A percentile compares a stretch with the other conserved stretches of the same genome.
Conservation (phyloP, 2,329 filamentous ascomycete genomes). For the Calonectria pauciramosa region DNA sequence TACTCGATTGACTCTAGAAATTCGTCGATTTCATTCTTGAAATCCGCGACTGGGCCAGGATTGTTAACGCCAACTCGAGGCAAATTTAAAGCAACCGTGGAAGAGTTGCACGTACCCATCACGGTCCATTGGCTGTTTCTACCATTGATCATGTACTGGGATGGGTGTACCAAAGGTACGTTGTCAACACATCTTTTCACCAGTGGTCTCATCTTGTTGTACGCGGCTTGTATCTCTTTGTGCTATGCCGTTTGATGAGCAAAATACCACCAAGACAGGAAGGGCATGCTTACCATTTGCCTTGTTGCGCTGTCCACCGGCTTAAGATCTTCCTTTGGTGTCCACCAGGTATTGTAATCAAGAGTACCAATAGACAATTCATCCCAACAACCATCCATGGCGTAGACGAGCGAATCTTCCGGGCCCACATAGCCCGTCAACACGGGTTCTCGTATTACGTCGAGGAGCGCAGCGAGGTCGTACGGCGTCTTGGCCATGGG, state of each 20-base stretch:
- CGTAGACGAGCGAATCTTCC: not conserved
- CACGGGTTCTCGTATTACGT: not conserved
- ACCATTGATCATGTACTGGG: not conserved
- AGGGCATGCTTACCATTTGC: not conserved
- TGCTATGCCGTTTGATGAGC: not conserved
- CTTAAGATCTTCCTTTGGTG: not conserved
- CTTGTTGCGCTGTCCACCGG: not conserved
- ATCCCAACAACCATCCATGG: not conserved
- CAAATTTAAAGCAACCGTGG: not conserved
- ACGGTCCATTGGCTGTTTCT: not conserved
- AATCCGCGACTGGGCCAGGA: not conserved
- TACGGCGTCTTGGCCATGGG: not conserved
- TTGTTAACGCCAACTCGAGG: not conserved
- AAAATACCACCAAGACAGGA: not conserved
- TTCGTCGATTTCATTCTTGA: not conserved
- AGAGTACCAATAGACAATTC: not conserved
- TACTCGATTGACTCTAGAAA: not conserved
- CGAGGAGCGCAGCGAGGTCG: not conserved
- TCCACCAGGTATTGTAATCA: not conserved
- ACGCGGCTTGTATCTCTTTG: not conserved
- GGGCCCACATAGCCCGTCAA: not conserved
- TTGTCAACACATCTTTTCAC: not conserved
- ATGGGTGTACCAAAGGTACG: not conserved
- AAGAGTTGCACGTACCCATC: not conserved
- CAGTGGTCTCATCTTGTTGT: not conserved